Percentiles rank a stretch among this genome's conserved stretches.
These are phyloP conservation scores for Yarrowia alimentaria DNA, from an alignment of 805 yeast genomes.

Conservation along the genomic window DNA sequence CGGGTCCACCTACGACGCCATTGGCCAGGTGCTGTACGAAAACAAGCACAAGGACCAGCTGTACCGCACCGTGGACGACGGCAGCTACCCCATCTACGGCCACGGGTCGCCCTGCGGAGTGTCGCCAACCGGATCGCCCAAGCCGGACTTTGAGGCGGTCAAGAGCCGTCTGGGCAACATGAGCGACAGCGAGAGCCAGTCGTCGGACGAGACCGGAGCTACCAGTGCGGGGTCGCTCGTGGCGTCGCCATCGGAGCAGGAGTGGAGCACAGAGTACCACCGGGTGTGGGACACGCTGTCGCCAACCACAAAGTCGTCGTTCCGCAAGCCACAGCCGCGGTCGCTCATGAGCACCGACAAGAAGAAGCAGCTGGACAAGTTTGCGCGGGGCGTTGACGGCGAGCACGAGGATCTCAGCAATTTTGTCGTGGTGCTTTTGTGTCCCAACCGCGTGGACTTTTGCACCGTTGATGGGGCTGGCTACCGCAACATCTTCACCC, in stretches of 20 bases:
- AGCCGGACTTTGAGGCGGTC: constrained; percentile 23
- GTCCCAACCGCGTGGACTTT: constrained; percentile 68
- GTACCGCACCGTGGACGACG: constrained; percentile 19
- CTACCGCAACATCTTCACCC: constrained; percentile 51
- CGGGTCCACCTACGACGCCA: constrained; percentile 29
- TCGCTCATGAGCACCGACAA: constrained; percentile 54
- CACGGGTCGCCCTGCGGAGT: constrained; percentile 1
- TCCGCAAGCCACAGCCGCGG: constrained; percentile 75
- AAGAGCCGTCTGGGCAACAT: constrained; percentile 23
- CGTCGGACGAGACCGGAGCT: constrained; percentile 18
- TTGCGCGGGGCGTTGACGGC: constrained; percentile 82
- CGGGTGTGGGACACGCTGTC: constrained; percentile 65
- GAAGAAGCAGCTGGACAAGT: constrained; percentile 60
- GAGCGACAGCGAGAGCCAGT: constrained; percentile 19
- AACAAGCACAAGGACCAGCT: constrained; percentile 27
- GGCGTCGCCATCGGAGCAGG: constrained; percentile 59
- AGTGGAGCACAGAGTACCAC: constrained; percentile 64
- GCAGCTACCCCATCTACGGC: constrained; percentile 22
- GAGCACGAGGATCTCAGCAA: constrained; percentile 44
- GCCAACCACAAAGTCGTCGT: constrained; percentile 58
- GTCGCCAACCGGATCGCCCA: constrained; percentile 19
- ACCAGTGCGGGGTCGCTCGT: constrained; percentile 31
- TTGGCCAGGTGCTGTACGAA: constrained; percentile 26
- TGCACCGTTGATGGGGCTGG: constrained; percentile 56
- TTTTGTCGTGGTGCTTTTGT: constrained; percentile 66